Evolutionary conservation across 169 alveolate species (phyloP).

Genomic region (Cryptosporidium felis): DNA sequence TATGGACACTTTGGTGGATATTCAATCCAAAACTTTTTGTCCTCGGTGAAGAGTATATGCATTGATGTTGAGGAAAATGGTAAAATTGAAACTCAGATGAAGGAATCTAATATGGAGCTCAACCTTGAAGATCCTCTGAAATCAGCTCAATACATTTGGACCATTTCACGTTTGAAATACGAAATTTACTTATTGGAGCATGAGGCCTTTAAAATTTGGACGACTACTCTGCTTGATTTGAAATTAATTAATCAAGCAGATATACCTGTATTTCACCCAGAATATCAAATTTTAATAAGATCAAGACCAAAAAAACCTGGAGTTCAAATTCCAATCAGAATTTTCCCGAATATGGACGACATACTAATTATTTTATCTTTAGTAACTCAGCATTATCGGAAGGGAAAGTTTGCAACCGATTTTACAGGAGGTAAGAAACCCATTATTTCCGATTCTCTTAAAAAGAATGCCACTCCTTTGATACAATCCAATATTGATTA

Average conservation of each 20-base stretch:
- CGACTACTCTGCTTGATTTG: background rate
- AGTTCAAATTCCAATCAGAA: background rate
- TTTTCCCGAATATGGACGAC: slow-evolving; percentile 29
- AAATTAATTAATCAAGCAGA: background rate
- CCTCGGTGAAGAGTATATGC: background rate
- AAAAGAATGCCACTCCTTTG: slow-evolving; percentile 36
- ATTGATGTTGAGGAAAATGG: slow-evolving; percentile 20
- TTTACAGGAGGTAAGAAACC: slow-evolving; percentile 19
- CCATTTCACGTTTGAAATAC: background rate
- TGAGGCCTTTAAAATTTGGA: slow-evolving; percentile 17
- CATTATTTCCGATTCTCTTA: background rate
- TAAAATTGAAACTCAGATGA: slow-evolving; percentile 20
- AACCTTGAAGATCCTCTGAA: slow-evolving; percentile 18
- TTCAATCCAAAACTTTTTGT: background rate
- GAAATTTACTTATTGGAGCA: background rate
- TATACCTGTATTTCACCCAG: background rate
- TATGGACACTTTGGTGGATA: slow-evolving; percentile 36
- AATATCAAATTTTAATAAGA: slow-evolving; percentile 2
- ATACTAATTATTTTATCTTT: background rate
- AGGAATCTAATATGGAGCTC: background rate
- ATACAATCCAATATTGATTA: slow-evolving; percentile 27
- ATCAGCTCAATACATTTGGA: slow-evolving; percentile 43
- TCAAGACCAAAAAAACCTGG: slow-evolving; percentile 13
- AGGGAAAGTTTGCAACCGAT: slow-evolving; percentile 61
- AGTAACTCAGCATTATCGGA: background rate